Base-by-base conservation (phyloP, 768 basidiomycete species). In the Trametes elegans region DNA sequence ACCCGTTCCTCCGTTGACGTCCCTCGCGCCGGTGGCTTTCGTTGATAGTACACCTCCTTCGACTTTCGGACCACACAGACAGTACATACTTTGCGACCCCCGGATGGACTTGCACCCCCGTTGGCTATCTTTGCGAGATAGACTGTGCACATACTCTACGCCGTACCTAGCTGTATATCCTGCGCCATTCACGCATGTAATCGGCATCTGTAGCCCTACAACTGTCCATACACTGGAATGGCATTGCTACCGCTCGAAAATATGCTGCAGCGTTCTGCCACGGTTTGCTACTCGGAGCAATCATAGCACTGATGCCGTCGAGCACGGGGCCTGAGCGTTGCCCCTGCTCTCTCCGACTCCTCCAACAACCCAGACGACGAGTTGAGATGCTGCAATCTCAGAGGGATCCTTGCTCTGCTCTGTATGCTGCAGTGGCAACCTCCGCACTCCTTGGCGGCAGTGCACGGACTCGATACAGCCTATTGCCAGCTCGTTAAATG, bases 1-100 rank as follows among this genome's bases (percentile, higher is more conserved):
- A 84, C 62, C 82, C 82, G 7, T 84, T 84, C 72, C 71, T 73
- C 58, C 73, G 69, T 66, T 78, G 70, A 74, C 53, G n/a, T 40
- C 27, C 7, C 6, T n/a, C 28, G 28, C 9, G n/a, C 39, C 13
- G 8, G 18, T 46, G 11, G 8, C 8, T 9, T 32, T 46, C 29
- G 45, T 32, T 46, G 42, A 36, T 36, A 29, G 42, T 44, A 43
- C 24, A 18, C 36, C 19, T 8, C 41, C 51, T 53, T 53, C 51
- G 51, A 53, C 16, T 26, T 53, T 53, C 42, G 51, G 42, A 44
- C 51, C n/a, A n/a, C n/a, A n/a, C n/a, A n/a, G n/a, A n/a, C 26
- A 36, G 11, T 38, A 40, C 47, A 49, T 11, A 36, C 11, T 38
- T 53, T 53, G 42, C 29, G 51, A 38, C 28, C 42, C 36, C 42